A percentile compares a stretch with the other conserved stretches of the same genome.
phyloP scores from a whole-genome alignment of 208 protist genomes.

The Leishmania martiniquensis region DNA sequence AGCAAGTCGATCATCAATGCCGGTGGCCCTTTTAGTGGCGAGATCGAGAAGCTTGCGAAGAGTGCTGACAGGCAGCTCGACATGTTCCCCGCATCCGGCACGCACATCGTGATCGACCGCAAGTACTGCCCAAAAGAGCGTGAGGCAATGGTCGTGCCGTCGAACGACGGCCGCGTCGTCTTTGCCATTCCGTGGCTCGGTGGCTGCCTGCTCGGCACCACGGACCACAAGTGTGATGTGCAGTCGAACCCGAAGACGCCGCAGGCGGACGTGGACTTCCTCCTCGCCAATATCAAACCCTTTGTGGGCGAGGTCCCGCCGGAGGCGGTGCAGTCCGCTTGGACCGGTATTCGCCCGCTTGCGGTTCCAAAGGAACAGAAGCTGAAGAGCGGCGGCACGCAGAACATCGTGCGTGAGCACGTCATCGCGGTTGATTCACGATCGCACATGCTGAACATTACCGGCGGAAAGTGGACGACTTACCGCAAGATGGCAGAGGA shows the following conservation, averaged over 20 bases:
- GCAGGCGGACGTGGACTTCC: constrained; percentile 85
- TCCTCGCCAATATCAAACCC: constrained; percentile 72
- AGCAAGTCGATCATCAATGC: constrained; percentile 93
- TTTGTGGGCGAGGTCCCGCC: constrained; percentile 68
- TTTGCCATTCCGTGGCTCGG: constrained; percentile 95
- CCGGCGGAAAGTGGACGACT: constrained; percentile 97
- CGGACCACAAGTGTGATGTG: constrained; percentile 79
- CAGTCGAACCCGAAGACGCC: constrained; percentile 62
- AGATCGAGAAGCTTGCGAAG: constrained; percentile 82
- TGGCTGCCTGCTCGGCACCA: constrained; percentile 95
- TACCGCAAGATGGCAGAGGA: constrained; percentile 96
- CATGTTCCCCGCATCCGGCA: constrained; percentile 79
- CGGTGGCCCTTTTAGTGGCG: constrained; percentile 84
- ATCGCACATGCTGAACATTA: constrained; percentile 83
- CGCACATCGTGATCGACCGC: constrained; percentile 87
- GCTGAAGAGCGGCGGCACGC: constrained; percentile 36
- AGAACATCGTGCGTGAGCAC: constrained; percentile 94
- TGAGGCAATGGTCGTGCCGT: constrained; percentile 88
- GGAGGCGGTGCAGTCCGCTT: constrained; percentile 77
- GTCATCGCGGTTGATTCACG: constrained; percentile 76
- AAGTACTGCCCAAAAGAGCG: constrained; percentile 78
- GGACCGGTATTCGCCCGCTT: constrained; percentile 89
- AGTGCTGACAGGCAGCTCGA: constrained; percentile 41
- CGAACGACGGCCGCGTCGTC: constrained; percentile 94
- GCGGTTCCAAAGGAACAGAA: constrained; percentile 36